Base-by-base conservation (phyloP, 1,284 basidiomycete species). In the Irpex rosettiformis region DNA sequence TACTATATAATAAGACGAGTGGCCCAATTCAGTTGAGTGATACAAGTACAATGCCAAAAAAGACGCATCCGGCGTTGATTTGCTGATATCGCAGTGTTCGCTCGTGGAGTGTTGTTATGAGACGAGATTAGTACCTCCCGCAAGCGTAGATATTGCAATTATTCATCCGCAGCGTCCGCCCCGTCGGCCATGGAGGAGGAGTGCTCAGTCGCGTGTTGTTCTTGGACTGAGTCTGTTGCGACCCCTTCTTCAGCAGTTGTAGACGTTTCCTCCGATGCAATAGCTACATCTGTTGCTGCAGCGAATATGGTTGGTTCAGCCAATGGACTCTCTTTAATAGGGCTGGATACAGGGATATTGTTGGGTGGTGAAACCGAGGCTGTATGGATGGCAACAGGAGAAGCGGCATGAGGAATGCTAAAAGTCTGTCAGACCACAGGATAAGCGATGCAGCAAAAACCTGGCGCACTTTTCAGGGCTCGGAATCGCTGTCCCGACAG, bases 401-500 rank as follows among this genome's bases (percentile, higher is more conserved):
- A 81, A 52, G 86, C 84, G 56, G 89, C 88, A 71, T 91, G 89
- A 43, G 86, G 89, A 69, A 89, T 91, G 70, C 86, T 91, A 55
- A 54, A 61, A 42, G 27, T 57, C 45, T 28, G 55, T 56, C 55
- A 58, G 63, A 10, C 22, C 21, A 49, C 49, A 52, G 62, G 55
- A 58, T 33, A 21, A 40, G 43, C 8, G n/a, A 27, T 16, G 11
- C 27, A 24, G 27, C 8, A 11, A 59, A 62, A 78, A n/a, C n/a
- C n/a, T n/a, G n/a, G n/a, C 90, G 62, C 70, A 94, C 93, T 93
- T 93, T 77, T 97, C 93, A 28, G 95, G 94, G 73, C 93, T 96
- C 24, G 95, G 95, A 66, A 97, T 97, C 52, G 94, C 91, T 27
- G 94, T 97, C 45, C 95, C 95, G 54, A 96, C 93, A 13, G 87